Evolutionary conservation across 176 grass and related monocot genomes (phyloP).

Genomic region (Hordeum marinum): DNA sequence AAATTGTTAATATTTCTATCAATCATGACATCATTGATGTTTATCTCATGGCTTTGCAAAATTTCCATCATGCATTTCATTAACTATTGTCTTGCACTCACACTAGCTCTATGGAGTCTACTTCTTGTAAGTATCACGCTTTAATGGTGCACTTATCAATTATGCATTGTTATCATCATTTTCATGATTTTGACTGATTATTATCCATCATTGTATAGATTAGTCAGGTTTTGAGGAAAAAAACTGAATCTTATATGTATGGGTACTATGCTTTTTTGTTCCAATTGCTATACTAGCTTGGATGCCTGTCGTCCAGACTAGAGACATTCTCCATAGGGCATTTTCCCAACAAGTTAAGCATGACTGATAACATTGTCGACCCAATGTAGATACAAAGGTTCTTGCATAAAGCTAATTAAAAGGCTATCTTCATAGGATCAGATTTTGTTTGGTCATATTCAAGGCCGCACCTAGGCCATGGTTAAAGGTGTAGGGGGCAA

Average conservation of each 20-base stretch:
- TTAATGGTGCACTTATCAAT: background rate
- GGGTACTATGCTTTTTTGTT: constrained; percentile 53
- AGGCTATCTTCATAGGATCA: no score
- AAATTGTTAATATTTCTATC: constrained; percentile 68
- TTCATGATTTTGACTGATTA: background rate
- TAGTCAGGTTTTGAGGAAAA: constrained; percentile 61
- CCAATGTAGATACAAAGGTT: no score
- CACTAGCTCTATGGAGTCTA: constrained; percentile 77
- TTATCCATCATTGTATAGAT: constrained; percentile 26
- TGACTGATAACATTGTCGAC: no score
- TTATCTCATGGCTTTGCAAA: constrained; percentile 56
- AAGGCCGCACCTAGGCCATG: no score
- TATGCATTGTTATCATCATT: background rate
- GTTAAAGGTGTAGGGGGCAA: no score
- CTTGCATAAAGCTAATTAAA: no score
- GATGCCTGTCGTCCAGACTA: constrained; percentile 75
- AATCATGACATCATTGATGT: constrained; percentile 50
- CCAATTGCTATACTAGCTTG: constrained; percentile 64
- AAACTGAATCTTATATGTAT: constrained; percentile 63
- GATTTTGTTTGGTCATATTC: no score
- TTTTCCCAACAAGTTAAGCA: constrained; percentile 27
- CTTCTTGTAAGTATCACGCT: constrained; percentile 48
- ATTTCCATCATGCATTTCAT: constrained; percentile 78
- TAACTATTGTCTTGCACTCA: constrained; percentile 74
- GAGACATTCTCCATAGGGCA: constrained; percentile 74